phyloP scores from a whole-genome alignment of 75 land plant species.

The Gnetum montanum region DNA sequence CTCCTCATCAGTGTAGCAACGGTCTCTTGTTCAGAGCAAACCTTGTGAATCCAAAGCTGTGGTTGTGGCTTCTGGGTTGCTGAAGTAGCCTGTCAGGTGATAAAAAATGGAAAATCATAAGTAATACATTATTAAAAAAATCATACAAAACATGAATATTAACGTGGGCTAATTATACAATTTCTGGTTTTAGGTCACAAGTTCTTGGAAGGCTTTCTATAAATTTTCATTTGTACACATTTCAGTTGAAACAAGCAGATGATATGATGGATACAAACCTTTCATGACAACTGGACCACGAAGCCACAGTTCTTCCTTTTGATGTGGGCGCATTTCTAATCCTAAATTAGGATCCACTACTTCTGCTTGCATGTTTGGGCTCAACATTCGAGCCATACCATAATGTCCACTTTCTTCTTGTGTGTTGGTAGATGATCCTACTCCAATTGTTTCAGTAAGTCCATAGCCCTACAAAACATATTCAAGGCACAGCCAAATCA shows the following conservation, averaged over 20 bases:
- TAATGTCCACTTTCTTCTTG: conserved; percentile 31
- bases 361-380: conserved; percentile 49
- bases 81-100: conserved; percentile 45
- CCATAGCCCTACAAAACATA: conserved; percentile 39
- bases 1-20: conserved; percentile 65
- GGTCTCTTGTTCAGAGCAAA: conserved; percentile 77
- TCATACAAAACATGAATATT: no score
- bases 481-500: no score
- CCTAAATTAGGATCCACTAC: conserved; percentile 49
- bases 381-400: conserved; percentile 40
- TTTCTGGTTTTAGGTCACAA: no score
- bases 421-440: conserved; percentile 16
- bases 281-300: conserved; percentile 61
- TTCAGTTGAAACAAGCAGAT: not conserved
- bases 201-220: no score
- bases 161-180: no score
- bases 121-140: no score
- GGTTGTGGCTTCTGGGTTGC: conserved; percentile 52
- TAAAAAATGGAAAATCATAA: no score
- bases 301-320: conserved; percentile 58
- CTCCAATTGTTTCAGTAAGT: conserved; percentile 52
- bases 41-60: conserved; percentile 52
- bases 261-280: conserved; percentile 20
- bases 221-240: no score
- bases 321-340: conserved; percentile 41